Base-by-base conservation (phyloP, 805 yeast species). In the Hanseniaspora hatyaiensis region DNA sequence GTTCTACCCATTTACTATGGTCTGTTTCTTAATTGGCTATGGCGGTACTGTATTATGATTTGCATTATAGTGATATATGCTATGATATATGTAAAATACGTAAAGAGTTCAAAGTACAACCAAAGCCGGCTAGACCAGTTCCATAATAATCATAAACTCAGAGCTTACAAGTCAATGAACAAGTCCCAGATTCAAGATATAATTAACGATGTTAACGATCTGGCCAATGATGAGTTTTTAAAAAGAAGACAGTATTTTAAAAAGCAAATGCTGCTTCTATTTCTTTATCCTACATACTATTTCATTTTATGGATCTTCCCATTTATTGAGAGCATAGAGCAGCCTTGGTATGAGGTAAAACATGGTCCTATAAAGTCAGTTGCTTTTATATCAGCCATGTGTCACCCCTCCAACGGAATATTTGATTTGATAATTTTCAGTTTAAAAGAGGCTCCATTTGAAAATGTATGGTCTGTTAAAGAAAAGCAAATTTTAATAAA, bases 301-400 rank as follows among this genome's bases (percentile, higher is more conserved):
- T 69, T 85, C 50, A 68, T 82, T 23, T 63, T 86, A 40, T 87
- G 96, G 96, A 58, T 80, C 18, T 79, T 82, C 53, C 96, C 96
- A 1, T 73, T 84, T 51, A 72, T 80, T 4, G 68, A 75, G 30
- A 82, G 81, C 55, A 68, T 77, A 49, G 69, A 84, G 8, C 77
- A 74, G 56, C 66, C 72, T 54, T 65, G 68, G 32, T 65, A 70
- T 54, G 77, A 73, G 49, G 59, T 70, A 18, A 37, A 51, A 1
- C 67, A 71, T 51, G 74, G 75, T 1, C 75, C 81, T 2, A 68
- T 74, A 8, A 71, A 71, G 51, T 80, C 89, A 80, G 61, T 84
- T 34, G 72, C 74, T 45, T 72, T 75, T 45, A 64, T 81, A 47
- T 76, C 81, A n/a, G 82, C 92, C 0, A 78, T 78, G 54, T 75